Conservation (phyloP, 805 yeast genomes). For the Metschnikowia lachancei region DNA sequence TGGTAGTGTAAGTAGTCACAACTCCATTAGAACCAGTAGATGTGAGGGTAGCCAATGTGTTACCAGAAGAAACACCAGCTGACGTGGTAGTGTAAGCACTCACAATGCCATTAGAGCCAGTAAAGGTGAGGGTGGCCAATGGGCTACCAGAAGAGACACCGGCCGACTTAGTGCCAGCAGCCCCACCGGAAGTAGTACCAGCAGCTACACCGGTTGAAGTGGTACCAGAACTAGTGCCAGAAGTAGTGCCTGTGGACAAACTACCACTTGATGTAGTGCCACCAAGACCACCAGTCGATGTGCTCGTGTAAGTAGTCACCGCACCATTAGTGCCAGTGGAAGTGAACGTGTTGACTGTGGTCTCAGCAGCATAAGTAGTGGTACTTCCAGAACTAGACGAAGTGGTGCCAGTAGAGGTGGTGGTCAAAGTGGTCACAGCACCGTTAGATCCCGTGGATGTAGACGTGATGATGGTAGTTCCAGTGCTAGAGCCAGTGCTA, state of each 20-base stretch:
- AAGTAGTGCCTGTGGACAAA: conserved; percentile 22
- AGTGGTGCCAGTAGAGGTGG: not conserved
- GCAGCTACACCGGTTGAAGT: conserved; percentile 13
- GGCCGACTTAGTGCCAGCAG: conserved; percentile 7
- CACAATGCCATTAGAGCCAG: conserved; percentile 15
- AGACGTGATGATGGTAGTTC: not conserved
- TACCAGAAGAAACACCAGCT: not conserved
- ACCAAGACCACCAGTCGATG: conserved; percentile 3
- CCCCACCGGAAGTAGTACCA: conserved; percentile 17
- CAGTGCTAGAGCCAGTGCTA: conserved; percentile 6
- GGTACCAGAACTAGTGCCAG: conserved; percentile 23
- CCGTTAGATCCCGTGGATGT: conserved; percentile 6
- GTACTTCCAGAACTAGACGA: no score
- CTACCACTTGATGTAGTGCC: no score
- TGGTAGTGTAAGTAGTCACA: conserved; percentile 8
- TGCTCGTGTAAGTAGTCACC: conserved; percentile 10
- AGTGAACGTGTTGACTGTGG: not conserved
- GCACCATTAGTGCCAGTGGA: not conserved
- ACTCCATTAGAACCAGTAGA: conserved; percentile 12
- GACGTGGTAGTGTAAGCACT: conserved; percentile 3
- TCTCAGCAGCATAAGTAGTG: not conserved
- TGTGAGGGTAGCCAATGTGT: not conserved
- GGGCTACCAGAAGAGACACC: no score
- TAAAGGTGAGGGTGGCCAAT: not conserved
- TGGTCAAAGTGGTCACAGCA: conserved; percentile 12